These are phyloP conservation scores for Aspergillus brunneoviolaceus DNA, from an alignment of 2,329 filamentous ascomycete genomes.

Conservation along the genomic window DNA sequence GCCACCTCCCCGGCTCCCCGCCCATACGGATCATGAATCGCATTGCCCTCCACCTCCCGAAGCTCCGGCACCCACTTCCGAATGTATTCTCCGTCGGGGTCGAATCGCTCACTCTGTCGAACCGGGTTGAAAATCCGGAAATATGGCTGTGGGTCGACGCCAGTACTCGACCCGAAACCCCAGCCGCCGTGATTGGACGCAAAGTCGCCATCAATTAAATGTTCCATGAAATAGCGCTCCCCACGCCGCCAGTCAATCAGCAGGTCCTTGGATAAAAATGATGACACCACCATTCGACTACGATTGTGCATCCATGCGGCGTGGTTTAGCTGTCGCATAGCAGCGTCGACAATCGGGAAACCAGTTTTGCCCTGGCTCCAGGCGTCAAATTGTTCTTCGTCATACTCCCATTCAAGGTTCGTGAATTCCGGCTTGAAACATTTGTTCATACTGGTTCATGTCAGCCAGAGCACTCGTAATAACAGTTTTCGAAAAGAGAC, in stretches of 20 bases:
- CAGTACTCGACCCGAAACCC: slow-evolving; percentile 66
- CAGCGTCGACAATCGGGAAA: slow-evolving; percentile 80
- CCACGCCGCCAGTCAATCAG: slow-evolving; percentile 81
- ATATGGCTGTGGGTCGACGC: slow-evolving; percentile 84
- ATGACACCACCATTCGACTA: slow-evolving; percentile 79
- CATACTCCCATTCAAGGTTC: slow-evolving; percentile 79
- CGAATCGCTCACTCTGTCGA: slow-evolving; percentile 83
- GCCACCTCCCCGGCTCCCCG: slow-evolving; percentile 61
- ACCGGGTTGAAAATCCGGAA: slow-evolving; percentile 88
- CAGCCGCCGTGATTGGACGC: slow-evolving; percentile 73
- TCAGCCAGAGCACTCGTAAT: not conserved
- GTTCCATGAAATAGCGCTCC: slow-evolving; percentile 79
- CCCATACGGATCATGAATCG: slow-evolving; percentile 78
- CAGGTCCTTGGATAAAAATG: slow-evolving; percentile 76
- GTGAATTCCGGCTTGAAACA: slow-evolving; percentile 82
- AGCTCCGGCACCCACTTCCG: slow-evolving; percentile 80
- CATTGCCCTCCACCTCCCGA: slow-evolving; percentile 60
- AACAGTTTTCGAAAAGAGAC: not conserved
- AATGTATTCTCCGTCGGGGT: slow-evolving; percentile 75
- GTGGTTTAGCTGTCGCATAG: slow-evolving; percentile 72
- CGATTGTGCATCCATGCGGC: slow-evolving; percentile 82
- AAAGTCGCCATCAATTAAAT: slow-evolving; percentile 76
- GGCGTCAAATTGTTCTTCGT: slow-evolving; percentile 64
- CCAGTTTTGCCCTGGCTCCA: slow-evolving; percentile 77
- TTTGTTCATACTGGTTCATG: slow-evolving; percentile 62